Percentiles rank a stretch among this genome's conserved stretches.
These are phyloP conservation scores for Mycena vitilis DNA, from an alignment of 768 basidiomycete species.

Conservation along the genomic window DNA sequence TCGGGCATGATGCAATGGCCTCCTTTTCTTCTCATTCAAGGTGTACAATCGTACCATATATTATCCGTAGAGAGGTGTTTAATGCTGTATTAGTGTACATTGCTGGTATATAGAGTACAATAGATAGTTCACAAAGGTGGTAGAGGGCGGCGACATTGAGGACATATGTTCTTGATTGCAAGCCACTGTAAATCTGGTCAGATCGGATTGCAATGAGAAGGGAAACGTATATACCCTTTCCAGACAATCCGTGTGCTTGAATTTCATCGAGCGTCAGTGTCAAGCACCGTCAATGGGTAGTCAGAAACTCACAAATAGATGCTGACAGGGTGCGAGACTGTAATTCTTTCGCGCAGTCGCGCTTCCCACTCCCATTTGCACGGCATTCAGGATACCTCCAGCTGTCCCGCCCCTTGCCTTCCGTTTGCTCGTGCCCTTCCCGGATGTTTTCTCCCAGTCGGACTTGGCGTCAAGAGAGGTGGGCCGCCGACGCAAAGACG, in stretches of 20 bases:
- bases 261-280: conserved; percentile 7
- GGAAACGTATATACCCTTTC: conserved; percentile 66
- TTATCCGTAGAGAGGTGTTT: background rate
- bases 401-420: conserved; percentile 39
- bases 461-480: conserved; percentile 51
- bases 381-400: conserved; percentile 55
- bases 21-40: background rate
- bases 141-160: conserved; percentile 87
- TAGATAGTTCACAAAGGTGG: conserved; percentile 71
- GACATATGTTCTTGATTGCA: conserved; percentile 91
- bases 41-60: background rate
- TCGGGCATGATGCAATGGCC: background rate
- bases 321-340: conserved; percentile 89
- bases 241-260: conserved; percentile 87
- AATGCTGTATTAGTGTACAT: conserved; percentile 23
- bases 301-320: conserved; percentile 78
- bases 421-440: conserved; percentile 38
- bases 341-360: conserved; percentile 72
- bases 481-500: conserved; percentile 49
- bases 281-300: conserved; percentile 6
- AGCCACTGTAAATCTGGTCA: conserved; percentile 65
- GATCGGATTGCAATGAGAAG: background rate
- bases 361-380: conserved; percentile 57
- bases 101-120: conserved; percentile 21
- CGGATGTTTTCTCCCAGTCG: conserved; percentile 38